phyloP scores from a whole-genome alignment of 2,329 filamentous ascomycete genomes.

The Stagonosporopsis chrysanthemi region DNA sequence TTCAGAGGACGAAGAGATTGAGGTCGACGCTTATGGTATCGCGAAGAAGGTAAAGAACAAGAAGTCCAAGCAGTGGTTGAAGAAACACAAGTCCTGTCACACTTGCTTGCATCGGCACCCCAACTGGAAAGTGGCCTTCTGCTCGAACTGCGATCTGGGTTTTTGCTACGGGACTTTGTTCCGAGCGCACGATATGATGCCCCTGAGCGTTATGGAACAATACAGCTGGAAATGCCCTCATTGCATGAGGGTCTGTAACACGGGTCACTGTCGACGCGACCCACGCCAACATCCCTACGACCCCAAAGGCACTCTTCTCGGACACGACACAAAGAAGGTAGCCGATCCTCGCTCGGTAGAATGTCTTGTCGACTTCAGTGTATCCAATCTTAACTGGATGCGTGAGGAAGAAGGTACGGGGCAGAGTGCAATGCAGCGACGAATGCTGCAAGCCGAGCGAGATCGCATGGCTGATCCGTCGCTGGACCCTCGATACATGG shows the following conservation, averaged over 20 bases:
- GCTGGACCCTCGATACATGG: conserved; percentile 54
- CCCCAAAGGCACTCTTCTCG: conserved; percentile 85
- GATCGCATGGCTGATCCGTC: conserved; percentile 58
- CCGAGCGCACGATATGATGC: conserved; percentile 89
- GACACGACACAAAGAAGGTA: conserved; percentile 88
- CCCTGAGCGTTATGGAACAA: conserved; percentile 80
- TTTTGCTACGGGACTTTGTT: conserved; percentile 97
- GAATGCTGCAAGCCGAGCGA: conserved; percentile 61
- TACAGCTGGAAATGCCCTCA: conserved; percentile 88
- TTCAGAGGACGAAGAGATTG: conserved; percentile 60
- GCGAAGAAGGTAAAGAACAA: conserved; percentile 71
- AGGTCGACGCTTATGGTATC: conserved; percentile 69
- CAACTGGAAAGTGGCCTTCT: conserved; percentile 84
- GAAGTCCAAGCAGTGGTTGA: conserved; percentile 59
- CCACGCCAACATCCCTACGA: conserved; percentile 78
- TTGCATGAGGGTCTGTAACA: conserved; percentile 87
- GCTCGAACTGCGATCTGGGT: conserved; percentile 74
- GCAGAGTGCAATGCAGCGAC: conserved; percentile 57
- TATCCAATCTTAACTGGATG: conserved; percentile 88
- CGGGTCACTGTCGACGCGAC: conserved; percentile 75
- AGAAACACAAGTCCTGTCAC: conserved; percentile 71
- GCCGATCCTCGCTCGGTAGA: conserved; percentile 93
- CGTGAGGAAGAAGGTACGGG: conserved; percentile 59
- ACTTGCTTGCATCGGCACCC: conserved; percentile 83
- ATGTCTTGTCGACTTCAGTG: conserved; percentile 85